phyloP scores from a whole-genome alignment of 257 asterid species.

The Solanum megistacrolobum region DNA sequence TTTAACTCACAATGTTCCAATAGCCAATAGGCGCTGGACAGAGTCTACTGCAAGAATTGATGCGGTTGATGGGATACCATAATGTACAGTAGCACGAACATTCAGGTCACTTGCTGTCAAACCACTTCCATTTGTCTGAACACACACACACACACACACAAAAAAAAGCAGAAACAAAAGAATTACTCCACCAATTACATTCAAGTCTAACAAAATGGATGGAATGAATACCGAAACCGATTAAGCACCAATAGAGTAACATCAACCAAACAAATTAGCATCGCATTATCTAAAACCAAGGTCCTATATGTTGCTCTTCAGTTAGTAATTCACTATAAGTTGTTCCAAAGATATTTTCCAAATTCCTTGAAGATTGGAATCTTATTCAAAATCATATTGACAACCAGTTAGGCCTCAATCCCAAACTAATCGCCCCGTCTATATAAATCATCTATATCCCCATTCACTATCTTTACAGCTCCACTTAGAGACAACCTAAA shows the following conservation, averaged over 20 bases:
- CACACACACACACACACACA: background rate
- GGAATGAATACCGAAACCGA: background rate
- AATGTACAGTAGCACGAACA: conserved; percentile 55
- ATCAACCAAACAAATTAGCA: background rate
- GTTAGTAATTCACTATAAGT: background rate
- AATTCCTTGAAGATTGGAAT: background rate
- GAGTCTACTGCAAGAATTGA: conserved; percentile 85
- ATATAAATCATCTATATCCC: background rate
- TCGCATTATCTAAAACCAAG: background rate
- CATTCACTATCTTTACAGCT: background rate
- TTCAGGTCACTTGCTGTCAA: conserved; percentile 51
- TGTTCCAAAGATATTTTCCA: background rate
- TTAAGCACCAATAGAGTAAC: background rate
- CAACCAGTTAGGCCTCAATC: background rate
- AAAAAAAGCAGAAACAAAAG: background rate
- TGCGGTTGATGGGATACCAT: conserved; percentile 78
- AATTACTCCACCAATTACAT: background rate
- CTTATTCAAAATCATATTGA: background rate
- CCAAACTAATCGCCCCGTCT: background rate
- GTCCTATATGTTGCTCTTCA: background rate
- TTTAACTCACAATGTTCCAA: conserved; percentile 64
- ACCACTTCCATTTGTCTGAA: conserved; percentile 40
- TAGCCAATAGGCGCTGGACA: conserved; percentile 70
- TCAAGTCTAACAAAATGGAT: background rate
- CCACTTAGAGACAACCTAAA: background rate